phyloP scores from a whole-genome alignment of 192 early-diverging fungal genomes.

The Phlyctochytrium arcticum region DNA sequence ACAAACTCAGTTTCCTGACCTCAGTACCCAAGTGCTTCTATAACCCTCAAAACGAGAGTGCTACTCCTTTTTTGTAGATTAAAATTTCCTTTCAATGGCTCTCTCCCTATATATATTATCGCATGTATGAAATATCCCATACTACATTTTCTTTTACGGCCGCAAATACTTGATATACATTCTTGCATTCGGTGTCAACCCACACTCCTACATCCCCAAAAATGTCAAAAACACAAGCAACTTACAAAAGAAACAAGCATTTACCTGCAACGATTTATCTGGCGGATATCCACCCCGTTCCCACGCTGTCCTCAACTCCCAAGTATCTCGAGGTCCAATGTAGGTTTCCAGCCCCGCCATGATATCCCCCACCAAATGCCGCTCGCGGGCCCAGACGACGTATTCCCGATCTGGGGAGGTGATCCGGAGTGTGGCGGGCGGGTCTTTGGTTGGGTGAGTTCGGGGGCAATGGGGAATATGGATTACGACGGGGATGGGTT shows the following conservation, averaged over 20 bases:
- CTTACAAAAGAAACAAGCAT: not conserved
- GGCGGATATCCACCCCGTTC: not conserved
- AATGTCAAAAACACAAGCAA: not conserved
- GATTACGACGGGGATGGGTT: not conserved
- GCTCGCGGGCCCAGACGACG: not conserved
- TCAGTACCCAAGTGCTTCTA: too few relatives aligned
- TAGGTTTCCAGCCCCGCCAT: not conserved
- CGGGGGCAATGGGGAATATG: not conserved
- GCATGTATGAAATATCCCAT: too few relatives aligned
- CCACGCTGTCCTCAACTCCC: conserved; percentile 11
- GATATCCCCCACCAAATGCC: not conserved
- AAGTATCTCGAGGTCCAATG: not conserved
- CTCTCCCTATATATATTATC: too few relatives aligned
- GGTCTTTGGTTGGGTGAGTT: not conserved
- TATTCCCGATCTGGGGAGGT: not conserved
- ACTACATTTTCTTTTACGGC: too few relatives aligned
- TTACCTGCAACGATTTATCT: not conserved
- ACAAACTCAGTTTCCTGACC: too few relatives aligned
- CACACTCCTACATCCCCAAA: conserved; percentile 9
- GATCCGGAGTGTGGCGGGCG: not conserved
- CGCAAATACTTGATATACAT: too few relatives aligned
- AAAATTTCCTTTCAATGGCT: too few relatives aligned
- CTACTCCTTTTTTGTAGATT: too few relatives aligned
- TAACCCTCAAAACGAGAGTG: too few relatives aligned
- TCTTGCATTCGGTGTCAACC: conserved; percentile 1